Percentiles rank a stretch among this genome's conserved stretches.
These are phyloP conservation scores for Pistacia atlantica DNA, from an alignment of 345 rosid species.

Conservation along the genomic window DNA sequence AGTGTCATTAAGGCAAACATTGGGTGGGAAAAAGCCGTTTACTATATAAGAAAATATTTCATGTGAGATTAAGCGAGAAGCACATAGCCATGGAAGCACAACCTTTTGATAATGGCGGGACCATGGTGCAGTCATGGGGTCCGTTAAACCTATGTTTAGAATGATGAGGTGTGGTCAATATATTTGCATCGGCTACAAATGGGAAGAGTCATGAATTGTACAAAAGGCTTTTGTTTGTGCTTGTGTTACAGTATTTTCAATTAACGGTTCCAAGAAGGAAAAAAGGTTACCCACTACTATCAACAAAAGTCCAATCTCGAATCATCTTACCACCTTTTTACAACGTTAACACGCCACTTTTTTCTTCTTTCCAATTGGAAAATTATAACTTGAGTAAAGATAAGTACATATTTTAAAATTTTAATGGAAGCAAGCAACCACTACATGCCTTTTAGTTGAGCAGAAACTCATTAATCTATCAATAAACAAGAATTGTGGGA, in stretches of 20 bases:
- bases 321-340: background rate
- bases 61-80: too few species aligned
- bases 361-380: too few species aligned
- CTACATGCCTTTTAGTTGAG: too few species aligned
- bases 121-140: background rate
- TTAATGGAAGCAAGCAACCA: too few species aligned
- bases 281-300: background rate
- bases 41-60: too few species aligned
- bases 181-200: background rate
- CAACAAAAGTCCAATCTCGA: background rate
- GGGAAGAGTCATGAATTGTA: background rate
- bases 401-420: too few species aligned
- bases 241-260: background rate
- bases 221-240: background rate
- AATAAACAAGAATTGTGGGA: too few species aligned
- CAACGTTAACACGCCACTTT: too few species aligned
- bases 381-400: too few species aligned
- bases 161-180: slow-evolving; percentile 5
- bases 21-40: too few species aligned
- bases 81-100: background rate
- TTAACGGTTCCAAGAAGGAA: slow-evolving; percentile 15
- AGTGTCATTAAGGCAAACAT: too few species aligned
- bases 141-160: background rate
- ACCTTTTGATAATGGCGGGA: background rate
- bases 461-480: too few species aligned